Evolutionary conservation across 768 basidiomycete species (phyloP), one percentile per base, ranked within the genome.

Genomic region (Sarcodon sp.): DNA sequence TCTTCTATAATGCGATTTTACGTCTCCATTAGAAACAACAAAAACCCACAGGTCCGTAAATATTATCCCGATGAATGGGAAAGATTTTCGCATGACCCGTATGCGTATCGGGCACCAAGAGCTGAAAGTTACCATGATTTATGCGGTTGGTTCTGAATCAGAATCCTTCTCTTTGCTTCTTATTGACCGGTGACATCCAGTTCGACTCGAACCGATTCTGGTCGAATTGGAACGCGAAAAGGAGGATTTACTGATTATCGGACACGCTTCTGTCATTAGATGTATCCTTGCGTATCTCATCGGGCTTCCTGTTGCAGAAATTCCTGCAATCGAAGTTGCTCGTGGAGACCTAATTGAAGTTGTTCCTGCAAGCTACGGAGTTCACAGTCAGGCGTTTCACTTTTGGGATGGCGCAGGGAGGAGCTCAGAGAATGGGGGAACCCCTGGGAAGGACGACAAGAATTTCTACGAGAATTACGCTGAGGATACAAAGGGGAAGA

Each of bases 91-190:
- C 83, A 82, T 56, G 94, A 99, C 59, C 94, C 94, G 1, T 98
- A 98, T 59, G 73, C 85, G 10, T 92, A 88, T 64, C 73, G 92
- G 21, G 92, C 88, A 1, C 92, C 92, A 0, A 73, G 92, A 38
- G 93, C 93, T 6, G 96, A 99, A 65, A 94, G 90, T 57, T 99
- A 99, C 61, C 96, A 99, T 63, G 96, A 99, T 59, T 70, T 94
- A 11, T 81, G 84, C 53, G 83, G 87, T 88, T 57, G 27, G 75
- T 51, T 3, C 4, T 39, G 31, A 12, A 1, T 33, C 33, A 15
- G 21, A 31, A 35, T 37, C 49, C 45, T 38, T 18, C 34, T 38
- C 35, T 46, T 46, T 44, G 27, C 36, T 13, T 43, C 36, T 43
- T 31, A 35, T 46, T 54, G 50, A 59, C 53, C 7, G 33, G 6